These are phyloP conservation scores for Oxytropis ochrocephala DNA, from an alignment of 306 rosid genomes.

Conservation along the genomic window DNA sequence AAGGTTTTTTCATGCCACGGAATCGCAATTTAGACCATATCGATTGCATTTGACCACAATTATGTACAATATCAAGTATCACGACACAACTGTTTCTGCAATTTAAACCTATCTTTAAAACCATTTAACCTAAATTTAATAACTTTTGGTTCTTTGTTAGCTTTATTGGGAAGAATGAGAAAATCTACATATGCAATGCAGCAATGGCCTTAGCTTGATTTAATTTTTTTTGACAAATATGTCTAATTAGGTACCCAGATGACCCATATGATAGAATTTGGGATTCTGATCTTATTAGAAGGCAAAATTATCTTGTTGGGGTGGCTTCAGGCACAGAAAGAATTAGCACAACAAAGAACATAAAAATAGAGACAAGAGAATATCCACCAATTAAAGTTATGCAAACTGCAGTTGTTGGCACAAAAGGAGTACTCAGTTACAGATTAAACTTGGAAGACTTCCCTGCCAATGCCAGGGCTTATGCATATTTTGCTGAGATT, in stretches of 20 bases:
- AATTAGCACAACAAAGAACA: constrained; percentile 44
- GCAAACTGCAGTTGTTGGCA: constrained; percentile 81
- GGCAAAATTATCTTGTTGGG: constrained; percentile 82
- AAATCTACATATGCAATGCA: too few relatives aligned
- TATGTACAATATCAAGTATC: too few relatives aligned
- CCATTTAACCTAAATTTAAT: neutral
- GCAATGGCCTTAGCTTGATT: neutral
- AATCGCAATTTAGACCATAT: too few relatives aligned
- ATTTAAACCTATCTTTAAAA: neutral
- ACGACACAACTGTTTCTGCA: too few relatives aligned
- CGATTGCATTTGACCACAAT: too few relatives aligned
- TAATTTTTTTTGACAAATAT: neutral
- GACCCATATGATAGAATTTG: constrained; percentile 92
- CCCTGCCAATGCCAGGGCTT: constrained; percentile 68
- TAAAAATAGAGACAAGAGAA: constrained; percentile 53
- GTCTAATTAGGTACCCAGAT: constrained; percentile 62
- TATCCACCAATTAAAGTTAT: constrained; percentile 67
- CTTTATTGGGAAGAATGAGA: neutral
- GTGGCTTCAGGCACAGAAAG: constrained; percentile 80
- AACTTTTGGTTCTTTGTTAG: neutral
- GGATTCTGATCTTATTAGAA: constrained; percentile 73
- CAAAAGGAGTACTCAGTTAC: constrained; percentile 51
- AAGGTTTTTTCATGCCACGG: too few relatives aligned
- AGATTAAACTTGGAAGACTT: constrained; percentile 66
- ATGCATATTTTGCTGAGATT: constrained; percentile 67